A percentile compares a stretch with the other conserved stretches of the same genome.
phyloP scores from a whole-genome alignment of 108 stramenopile genomes.

The Stephanodiscus triporus region DNA sequence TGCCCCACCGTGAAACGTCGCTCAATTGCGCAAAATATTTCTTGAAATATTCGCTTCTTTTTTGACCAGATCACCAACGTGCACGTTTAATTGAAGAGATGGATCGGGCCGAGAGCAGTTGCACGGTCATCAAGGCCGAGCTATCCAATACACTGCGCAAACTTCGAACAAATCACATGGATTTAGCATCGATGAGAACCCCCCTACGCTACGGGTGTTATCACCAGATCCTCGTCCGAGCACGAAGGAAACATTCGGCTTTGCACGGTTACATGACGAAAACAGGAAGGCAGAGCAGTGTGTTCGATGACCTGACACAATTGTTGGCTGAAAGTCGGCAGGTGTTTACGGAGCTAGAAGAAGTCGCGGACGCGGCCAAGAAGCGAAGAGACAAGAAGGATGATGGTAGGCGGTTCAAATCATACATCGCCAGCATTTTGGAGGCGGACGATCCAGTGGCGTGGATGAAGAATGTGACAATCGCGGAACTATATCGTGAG shows the following conservation, averaged over 20 bases:
- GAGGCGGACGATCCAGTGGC: constrained; percentile 44
- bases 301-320: constrained; percentile 14
- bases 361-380: constrained; percentile 4
- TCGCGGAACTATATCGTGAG: constrained; percentile 14
- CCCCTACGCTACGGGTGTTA: constrained; percentile 26
- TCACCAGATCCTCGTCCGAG: constrained; percentile 44
- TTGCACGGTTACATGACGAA: constrained; percentile 13
- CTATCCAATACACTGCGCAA: constrained; percentile 28
- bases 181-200: not conserved
- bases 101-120: constrained; percentile 24
- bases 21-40: not conserved
- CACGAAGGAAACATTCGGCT: constrained; percentile 20
- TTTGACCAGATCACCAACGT: not conserved
- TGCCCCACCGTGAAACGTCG: not conserved
- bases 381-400: constrained; percentile 36
- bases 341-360: constrained; percentile 27
- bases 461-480: constrained; percentile 34
- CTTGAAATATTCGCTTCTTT: not conserved
- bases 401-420: constrained; percentile 40
- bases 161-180: constrained; percentile 17
- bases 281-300: constrained; percentile 17
- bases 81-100: constrained; percentile 6
- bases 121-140: constrained; percentile 32
- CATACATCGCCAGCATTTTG: constrained; percentile 35
- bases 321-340: constrained; percentile 31